These are phyloP conservation scores for Phaseolus coccineus DNA, from an alignment of 331 rosid genomes.

Conservation along the genomic window DNA sequence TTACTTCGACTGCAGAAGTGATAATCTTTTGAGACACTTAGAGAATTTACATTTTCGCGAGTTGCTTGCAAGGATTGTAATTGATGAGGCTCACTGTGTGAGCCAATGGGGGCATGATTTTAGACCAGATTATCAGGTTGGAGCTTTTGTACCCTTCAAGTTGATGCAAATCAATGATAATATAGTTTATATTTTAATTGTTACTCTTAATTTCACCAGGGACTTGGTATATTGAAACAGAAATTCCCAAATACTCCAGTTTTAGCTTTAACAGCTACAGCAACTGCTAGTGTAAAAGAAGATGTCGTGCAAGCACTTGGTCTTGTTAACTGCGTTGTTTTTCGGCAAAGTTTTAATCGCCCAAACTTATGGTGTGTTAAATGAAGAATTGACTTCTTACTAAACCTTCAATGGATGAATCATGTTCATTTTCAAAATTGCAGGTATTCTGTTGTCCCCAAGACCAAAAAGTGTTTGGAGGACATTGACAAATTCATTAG, in stretches of 20 bases:
- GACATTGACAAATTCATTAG: conserved; percentile 88
- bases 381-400: conserved; percentile 34
- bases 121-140: conserved; percentile 98
- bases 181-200: conserved; percentile 40
- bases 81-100: conserved; percentile 99
- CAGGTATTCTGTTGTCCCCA: conserved; percentile 92
- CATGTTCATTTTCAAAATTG: conserved; percentile 38
- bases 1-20: conserved; percentile 72
- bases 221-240: conserved; percentile 96
- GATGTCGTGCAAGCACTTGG: conserved; percentile 99
- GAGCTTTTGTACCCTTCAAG: conserved; percentile 42
- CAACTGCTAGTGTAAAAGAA: conserved; percentile 98
- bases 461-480: conserved; percentile 91
- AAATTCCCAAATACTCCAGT: conserved; percentile 94
- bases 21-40: conserved; percentile 81
- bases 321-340: conserved; percentile 86
- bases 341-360: conserved; percentile 98
- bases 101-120: conserved; percentile 99
- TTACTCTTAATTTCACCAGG: conserved; percentile 59
- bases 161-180: conserved; percentile 24
- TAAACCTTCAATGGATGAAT: conserved; percentile 35
- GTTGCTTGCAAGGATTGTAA: conserved; percentile 89
- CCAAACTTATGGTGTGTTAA: conserved; percentile 79
- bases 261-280: conserved; percentile 97
- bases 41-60: conserved; percentile 80